Evolutionary conservation across 306 rosid genomes (phyloP).

Genomic region (Parietaria judaica): DNA sequence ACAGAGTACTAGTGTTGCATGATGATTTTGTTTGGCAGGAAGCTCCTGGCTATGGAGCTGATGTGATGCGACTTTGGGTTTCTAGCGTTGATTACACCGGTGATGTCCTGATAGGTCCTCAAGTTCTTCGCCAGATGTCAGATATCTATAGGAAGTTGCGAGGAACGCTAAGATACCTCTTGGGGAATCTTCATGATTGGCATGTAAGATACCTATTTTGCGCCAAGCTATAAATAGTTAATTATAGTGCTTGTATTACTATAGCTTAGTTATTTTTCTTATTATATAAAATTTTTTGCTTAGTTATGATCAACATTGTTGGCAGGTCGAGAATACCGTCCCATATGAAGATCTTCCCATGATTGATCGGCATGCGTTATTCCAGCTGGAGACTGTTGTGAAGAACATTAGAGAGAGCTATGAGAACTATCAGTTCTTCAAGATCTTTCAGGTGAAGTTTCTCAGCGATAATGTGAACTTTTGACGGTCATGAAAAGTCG

Average conservation of each 20-base stretch:
- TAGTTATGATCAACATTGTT: constrained; percentile 12
- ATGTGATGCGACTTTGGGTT: constrained; percentile 95
- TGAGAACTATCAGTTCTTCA: constrained; percentile 84
- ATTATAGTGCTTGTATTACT: no score
- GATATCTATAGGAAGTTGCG: constrained; percentile 91
- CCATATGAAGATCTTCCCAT: constrained; percentile 74
- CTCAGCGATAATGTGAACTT: constrained; percentile 4
- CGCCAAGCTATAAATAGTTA: not conserved
- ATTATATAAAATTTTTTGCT: constrained; percentile 9
- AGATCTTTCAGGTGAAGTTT: constrained; percentile 81
- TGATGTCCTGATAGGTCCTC: constrained; percentile 82
- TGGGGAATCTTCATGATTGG: constrained; percentile 99
- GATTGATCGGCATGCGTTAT: constrained; percentile 82
- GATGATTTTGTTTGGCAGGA: constrained; percentile 45
- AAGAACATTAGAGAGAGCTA: constrained; percentile 66
- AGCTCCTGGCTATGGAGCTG: constrained; percentile 93
- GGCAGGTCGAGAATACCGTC: constrained; percentile 61
- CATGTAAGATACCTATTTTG: constrained; percentile 40
- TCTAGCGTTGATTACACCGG: constrained; percentile 96
- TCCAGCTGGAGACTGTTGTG: constrained; percentile 86
- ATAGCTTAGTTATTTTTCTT: no score
- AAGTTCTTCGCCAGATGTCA: constrained; percentile 95
- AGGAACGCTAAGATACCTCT: constrained; percentile 93
- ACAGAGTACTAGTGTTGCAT: not conserved
- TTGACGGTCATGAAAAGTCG: not conserved